Evolutionary conservation across 1,284 basidiomycete genomes (phyloP), one percentile per base, ranked within the genome.

Genomic region (Boletellus sp.): DNA sequence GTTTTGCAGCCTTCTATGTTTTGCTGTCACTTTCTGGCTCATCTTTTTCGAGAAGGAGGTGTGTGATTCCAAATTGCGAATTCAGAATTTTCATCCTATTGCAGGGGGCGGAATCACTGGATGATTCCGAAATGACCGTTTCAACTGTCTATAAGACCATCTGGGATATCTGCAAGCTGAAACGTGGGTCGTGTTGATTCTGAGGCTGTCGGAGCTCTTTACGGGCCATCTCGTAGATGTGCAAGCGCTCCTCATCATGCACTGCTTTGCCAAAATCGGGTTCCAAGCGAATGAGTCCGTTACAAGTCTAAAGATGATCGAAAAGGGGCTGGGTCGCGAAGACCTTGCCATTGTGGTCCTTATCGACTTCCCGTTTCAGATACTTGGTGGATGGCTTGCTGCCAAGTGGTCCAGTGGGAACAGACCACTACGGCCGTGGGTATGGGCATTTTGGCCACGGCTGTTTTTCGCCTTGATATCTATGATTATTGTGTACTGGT

Each of bases 311-410:
- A 99, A 99, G 67, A 81, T 99, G 68, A 87, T 99, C 37, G 95
- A 99, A 67, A 98, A 97, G 63, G 95, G 95, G 2, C 78, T 99
- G 36, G 87, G 84, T 45, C 89, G 94, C 41, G 96, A 99, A 71
- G 96, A 99, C 59, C 78, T 99, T 29, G 94, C 96, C 5, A 77
- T 96, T 20, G 89, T 93, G 2, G 94, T 96, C 25, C 80, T 99
- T 41, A 90, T 99, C 58, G 96, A 99, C 68, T 99, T 99, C 57
- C 96, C 96, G 2, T 96, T 96, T 70, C 95, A 99, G 71, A 92
- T 99, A 48, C 66, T 92, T 47, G 94, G 93, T 29, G 95, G 95
- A 10, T 99, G 92, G 84, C 74, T 96, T n/a, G 93, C 94, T 0
- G 96, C 93, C 3, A 84, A 84, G 56, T 98, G 94, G 93, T 87